These are phyloP conservation scores for Sanguinoderma infundibulare DNA, from an alignment of 1,284 basidiomycete genomes.

Conservation along the genomic window DNA sequence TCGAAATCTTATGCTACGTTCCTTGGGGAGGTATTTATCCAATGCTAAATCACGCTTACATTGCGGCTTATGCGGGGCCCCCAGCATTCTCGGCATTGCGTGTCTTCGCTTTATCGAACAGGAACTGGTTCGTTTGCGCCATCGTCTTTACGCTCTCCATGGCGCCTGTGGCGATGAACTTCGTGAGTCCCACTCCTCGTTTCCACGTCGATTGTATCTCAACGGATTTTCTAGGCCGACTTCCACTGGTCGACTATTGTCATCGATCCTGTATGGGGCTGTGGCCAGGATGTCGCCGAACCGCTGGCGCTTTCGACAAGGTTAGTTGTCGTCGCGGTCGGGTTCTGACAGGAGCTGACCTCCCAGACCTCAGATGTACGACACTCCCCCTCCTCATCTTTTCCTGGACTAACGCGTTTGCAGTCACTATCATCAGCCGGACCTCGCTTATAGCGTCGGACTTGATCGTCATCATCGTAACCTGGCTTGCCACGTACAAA, in stretches of 20 bases:
- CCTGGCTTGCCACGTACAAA: not conserved
- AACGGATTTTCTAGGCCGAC: not conserved
- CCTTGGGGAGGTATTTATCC: slow-evolving; percentile 1
- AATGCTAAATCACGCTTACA: not conserved
- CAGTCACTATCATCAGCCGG: not conserved
- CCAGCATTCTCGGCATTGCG: slow-evolving; percentile 14
- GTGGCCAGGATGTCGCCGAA: not conserved
- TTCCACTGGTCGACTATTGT: not conserved
- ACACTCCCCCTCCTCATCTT: not conserved
- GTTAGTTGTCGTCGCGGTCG: not conserved
- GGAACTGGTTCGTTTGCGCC: not conserved
- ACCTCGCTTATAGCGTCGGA: not conserved
- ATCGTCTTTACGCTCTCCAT: slow-evolving; percentile 4
- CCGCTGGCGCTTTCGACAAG: not conserved
- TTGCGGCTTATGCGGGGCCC: not conserved
- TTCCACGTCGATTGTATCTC: not conserved
- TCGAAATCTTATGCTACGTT: slow-evolving; percentile 4
- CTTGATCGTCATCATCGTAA: slow-evolving; percentile 3
- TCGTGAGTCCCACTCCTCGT: not conserved
- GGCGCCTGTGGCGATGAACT: slow-evolving; percentile 7
- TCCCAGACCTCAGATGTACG: not conserved
- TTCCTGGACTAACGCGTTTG: not conserved
- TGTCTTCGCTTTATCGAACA: slow-evolving; percentile 5
- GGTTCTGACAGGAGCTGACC: not conserved
- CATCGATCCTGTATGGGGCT: not conserved